These are phyloP conservation scores for Lichtheimia corymbifera DNA, from an alignment of 371 early-diverging fungal species.

Conservation along the genomic window DNA sequence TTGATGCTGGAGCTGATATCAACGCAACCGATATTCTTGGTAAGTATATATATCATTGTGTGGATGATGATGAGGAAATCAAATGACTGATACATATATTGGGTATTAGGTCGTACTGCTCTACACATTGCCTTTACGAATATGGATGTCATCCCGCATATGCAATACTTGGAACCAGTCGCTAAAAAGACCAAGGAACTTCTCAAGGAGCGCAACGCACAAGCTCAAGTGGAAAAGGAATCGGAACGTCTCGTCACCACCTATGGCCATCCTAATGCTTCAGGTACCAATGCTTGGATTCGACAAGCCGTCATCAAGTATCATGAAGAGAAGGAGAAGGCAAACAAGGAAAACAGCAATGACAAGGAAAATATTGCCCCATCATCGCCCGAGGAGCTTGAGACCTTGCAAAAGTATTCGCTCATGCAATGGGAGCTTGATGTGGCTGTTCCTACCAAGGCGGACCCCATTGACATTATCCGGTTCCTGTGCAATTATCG, in stretches of 20 bases:
- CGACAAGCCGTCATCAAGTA: not conserved
- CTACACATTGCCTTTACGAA: slow-evolving; percentile 55
- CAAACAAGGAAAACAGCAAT: not conserved
- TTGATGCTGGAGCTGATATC: slow-evolving; percentile 45
- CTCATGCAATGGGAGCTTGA: slow-evolving; percentile 19
- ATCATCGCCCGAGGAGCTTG: not conserved
- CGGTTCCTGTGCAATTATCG: slow-evolving; percentile 29
- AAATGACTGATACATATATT: slow-evolving; percentile 1
- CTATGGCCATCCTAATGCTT: not conserved
- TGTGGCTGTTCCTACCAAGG: slow-evolving; percentile 11
- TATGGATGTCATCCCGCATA: slow-evolving; percentile 43
- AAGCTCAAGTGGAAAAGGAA: not conserved
- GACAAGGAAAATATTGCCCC: not conserved
- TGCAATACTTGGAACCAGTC: slow-evolving; percentile 22
- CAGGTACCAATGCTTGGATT: not conserved
- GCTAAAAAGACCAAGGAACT: slow-evolving; percentile 8
- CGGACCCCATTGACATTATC: slow-evolving; percentile 62
- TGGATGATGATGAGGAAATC: not conserved
- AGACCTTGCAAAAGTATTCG: slow-evolving; percentile 7
- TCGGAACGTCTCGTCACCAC: not conserved
- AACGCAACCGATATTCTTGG: slow-evolving; percentile 48
- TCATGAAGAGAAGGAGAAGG: not conserved
- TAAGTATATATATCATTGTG: slow-evolving; percentile 13
- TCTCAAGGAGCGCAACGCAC: not conserved
- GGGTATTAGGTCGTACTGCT: slow-evolving; percentile 49